phyloP scores from a whole-genome alignment of 202 grass and related monocot genomes.

The Hordeum pubiflorum region DNA sequence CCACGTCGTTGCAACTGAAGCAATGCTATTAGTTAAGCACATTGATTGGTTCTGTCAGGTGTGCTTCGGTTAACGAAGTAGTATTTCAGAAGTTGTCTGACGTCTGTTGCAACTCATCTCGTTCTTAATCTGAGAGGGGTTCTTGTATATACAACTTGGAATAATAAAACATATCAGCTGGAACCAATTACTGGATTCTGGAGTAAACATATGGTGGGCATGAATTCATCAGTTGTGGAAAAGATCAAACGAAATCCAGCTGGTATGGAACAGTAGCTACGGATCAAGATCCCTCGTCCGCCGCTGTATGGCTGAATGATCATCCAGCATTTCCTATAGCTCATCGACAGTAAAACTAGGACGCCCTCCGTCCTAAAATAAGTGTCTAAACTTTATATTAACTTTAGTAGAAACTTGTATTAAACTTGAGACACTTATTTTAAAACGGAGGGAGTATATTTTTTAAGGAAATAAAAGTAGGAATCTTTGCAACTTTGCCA shows the following conservation, averaged over 20 bases:
- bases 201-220: not conserved
- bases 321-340: not conserved
- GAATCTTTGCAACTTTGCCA: not conserved
- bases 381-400: too few species aligned
- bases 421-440: too few species aligned
- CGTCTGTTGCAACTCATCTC: not conserved
- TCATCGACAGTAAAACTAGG: not conserved
- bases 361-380: too few species aligned
- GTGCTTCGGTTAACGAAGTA: not conserved
- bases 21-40: not conserved
- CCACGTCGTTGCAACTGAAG: not conserved
- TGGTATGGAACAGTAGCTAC: not conserved
- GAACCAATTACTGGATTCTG: not conserved
- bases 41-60: not conserved
- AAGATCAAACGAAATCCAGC: not conserved
- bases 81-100: not conserved
- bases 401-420: too few species aligned
- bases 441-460: not conserved
- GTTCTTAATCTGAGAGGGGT: not conserved
- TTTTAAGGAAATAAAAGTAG: not conserved
- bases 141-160: not conserved
- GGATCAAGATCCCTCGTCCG: not conserved
- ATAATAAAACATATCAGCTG: not conserved
- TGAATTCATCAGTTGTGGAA: not conserved
- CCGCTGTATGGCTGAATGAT: too few species aligned